Evolutionary conservation across 2,329 filamentous ascomycete genomes (phyloP), one percentile per base, ranked within the genome.

Genomic region (Diaporthe helianthi): DNA sequence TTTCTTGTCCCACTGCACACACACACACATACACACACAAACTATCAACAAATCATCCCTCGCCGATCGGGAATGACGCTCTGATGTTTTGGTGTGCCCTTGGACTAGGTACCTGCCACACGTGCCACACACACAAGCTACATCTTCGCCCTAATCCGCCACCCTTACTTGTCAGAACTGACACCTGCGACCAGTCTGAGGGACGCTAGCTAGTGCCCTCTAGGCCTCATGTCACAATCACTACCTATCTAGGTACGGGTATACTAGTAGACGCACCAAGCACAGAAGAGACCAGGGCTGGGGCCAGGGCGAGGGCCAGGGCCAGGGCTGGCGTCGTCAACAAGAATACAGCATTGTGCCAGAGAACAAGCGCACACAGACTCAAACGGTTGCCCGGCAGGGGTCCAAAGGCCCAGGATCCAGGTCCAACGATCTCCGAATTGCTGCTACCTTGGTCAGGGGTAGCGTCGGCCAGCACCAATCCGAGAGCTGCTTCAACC

Each of bases 301-400:
- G 9, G 52, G 49, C 31, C 29, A 58, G 31, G 41, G 29, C 47
- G 19, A 46, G 26, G 55, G 29, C 26, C 55, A 24, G 55, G 55
- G 38, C 24, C 55, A 22, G 26, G 38, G 26, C 55, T 47, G 13
- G 12, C 55, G 33, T 29, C 38, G 47, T 33, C 58, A 63, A 47
- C 10, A 49, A 8, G 29, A 47, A 36, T 41, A 36, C 13, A 36
- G 58, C 41, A 63, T 49, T 29, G 58, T 44, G 58, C 58, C 58
- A 63, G 58, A 33, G 44, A 49, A 36, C 44, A 19, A 63, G 19
- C 6, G 58, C 41, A 67, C 65, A 67, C 65, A 58, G 65, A 67
- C 65, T 67, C 52, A 67, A 58, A 58, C 65, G 65, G 65, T 58
- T 52, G 65, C 65, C 64, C n/a, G 65, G 41, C 52, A 58, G 65